Percentiles rank a stretch among this genome's conserved stretches.
These are phyloP conservation scores for Cladosporium austrohemisphaericum DNA, from an alignment of 2,329 filamentous ascomycete species.

Conservation along the genomic window DNA sequence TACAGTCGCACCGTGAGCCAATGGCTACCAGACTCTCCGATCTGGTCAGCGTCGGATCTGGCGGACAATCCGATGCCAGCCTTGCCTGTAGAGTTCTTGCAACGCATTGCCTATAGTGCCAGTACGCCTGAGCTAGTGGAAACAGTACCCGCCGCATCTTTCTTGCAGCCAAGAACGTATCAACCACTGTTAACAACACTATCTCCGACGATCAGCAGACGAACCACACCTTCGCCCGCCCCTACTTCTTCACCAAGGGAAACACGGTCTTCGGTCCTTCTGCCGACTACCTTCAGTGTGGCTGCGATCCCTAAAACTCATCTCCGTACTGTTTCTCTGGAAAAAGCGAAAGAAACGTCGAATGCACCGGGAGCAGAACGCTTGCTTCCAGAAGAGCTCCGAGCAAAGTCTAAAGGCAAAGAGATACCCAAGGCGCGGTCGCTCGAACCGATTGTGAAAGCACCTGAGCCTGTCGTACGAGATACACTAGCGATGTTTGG, in stretches of 20 bases:
- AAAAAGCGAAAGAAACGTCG: conserved; percentile 25
- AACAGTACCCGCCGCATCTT: conserved; percentile 2
- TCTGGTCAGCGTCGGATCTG: conserved; percentile 18
- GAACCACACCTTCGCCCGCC: conserved; percentile 17
- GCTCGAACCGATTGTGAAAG: conserved; percentile 18
- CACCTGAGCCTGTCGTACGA: neutral
- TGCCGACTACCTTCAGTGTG: conserved; percentile 15
- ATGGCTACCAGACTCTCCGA: conserved; percentile 18
- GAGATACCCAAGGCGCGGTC: conserved; percentile 19
- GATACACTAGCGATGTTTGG: conserved; percentile 15
- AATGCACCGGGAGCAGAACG: conserved; percentile 27
- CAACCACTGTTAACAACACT: conserved; percentile 27
- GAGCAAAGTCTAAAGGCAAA: conserved; percentile 22
- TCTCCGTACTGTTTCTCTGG: conserved; percentile 25
- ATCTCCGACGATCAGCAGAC: conserved; percentile 23
- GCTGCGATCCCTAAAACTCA: conserved; percentile 17
- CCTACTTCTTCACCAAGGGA: neutral
- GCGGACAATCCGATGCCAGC: conserved; percentile 22
- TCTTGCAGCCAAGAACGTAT: conserved; percentile 26
- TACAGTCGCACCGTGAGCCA: conserved; percentile 33
- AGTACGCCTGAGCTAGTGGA: conserved; percentile 27
- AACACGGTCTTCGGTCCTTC: conserved; percentile 17
- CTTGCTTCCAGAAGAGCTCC: conserved; percentile 32
- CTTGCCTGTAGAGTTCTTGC: conserved; percentile 18
- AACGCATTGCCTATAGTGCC: conserved; percentile 28